Base-by-base conservation (phyloP, 495 filamentous ascomycete genomes). In the Neurospora sublineolata region DNA sequence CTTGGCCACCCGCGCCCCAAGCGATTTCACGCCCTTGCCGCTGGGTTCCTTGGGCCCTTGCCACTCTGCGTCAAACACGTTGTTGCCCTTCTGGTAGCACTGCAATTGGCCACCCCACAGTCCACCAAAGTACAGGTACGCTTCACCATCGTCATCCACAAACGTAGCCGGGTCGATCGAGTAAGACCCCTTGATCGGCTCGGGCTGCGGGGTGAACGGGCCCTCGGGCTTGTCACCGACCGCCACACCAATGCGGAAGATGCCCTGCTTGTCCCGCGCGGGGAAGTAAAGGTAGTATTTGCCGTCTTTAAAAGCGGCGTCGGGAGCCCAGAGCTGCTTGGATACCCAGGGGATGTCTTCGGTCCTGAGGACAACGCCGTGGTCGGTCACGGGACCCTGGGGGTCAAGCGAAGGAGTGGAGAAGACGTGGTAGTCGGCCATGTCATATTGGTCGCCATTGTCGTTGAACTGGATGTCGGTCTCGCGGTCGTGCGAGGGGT, bases 381-480 rank as follows among this genome's bases (percentile, higher is more conserved):
- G 88, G 82, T 90, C 88, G 23, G 80, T 83, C 5, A 89, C 86
- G 4, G 81, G 79, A 1, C 81, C 83, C n/a, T 75, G 72, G 1
- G 82, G 82, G 73, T 84, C 84, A 14, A 87, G 82, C 6, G 82
- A 76, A 1, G 79, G 72, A 70, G 85, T 82, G 68, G 82, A 86
- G 79, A 89, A 87, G 77, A 89, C 88, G 72, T 89, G 88, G 83
- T 90, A 90, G 80, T 90, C 88, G 72, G 83, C 85, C 91, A 93
- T 93, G 83, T 90, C 91, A 79, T 92, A 93, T 79, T 93, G 91
- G 82, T 92, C 90, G 79, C 91, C 91, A 84, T 91, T 91, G 84
- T 93, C 90, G 84, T 92, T 92, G 80, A 87, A 85, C 58, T 83
- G 64, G 76, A 89, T 88, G 77, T 87, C 84, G 39, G 85, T 88